Evolutionary conservation across 2,329 filamentous ascomycete species (phyloP).

Genomic region (Dactylonectria macrodidyma): DNA sequence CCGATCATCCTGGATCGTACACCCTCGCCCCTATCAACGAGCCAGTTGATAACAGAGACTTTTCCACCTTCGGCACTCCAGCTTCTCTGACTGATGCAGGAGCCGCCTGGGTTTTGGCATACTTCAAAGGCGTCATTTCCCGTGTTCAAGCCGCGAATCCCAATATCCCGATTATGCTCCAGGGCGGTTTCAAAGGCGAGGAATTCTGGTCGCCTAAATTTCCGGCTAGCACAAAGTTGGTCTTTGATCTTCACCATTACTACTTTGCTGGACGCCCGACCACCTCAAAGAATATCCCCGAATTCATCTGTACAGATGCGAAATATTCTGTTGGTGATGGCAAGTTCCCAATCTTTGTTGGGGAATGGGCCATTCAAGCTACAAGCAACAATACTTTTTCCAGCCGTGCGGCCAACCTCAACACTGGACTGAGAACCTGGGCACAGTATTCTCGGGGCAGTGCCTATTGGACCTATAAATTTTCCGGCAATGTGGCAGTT

Average conservation of each 20-base stretch:
- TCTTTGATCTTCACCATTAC: conserved; percentile 27
- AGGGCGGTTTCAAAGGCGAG: conserved; percentile 24
- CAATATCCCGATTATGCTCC: conserved; percentile 27
- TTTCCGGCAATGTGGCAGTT: conserved; percentile 18
- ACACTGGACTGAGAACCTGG: conserved; percentile 16
- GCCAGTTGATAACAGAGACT: conserved; percentile 20
- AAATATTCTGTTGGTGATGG: not conserved
- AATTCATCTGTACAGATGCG: conserved; percentile 20
- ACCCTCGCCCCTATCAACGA: conserved; percentile 27
- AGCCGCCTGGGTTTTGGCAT: conserved; percentile 22
- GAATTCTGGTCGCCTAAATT: conserved; percentile 25
- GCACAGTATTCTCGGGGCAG: conserved; percentile 10
- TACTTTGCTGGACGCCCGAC: conserved; percentile 22
- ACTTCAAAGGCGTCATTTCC: conserved; percentile 25
- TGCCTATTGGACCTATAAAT: conserved; percentile 26
- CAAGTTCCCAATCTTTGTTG: conserved; percentile 31
- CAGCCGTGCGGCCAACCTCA: conserved; percentile 10
- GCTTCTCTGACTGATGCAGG: conserved; percentile 18
- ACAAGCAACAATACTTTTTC: conserved; percentile 18
- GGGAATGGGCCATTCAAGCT: conserved; percentile 31
- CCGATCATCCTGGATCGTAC: conserved; percentile 1
- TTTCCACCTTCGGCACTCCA: conserved; percentile 11
- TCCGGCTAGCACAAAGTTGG: conserved; percentile 10
- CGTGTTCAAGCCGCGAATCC: conserved; percentile 15
- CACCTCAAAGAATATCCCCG: conserved; percentile 4